Evolutionary conservation across 495 filamentous ascomycete species (phyloP), one percentile per base, ranked within the genome.

Genomic region (Astrothelium macrocarpum): DNA sequence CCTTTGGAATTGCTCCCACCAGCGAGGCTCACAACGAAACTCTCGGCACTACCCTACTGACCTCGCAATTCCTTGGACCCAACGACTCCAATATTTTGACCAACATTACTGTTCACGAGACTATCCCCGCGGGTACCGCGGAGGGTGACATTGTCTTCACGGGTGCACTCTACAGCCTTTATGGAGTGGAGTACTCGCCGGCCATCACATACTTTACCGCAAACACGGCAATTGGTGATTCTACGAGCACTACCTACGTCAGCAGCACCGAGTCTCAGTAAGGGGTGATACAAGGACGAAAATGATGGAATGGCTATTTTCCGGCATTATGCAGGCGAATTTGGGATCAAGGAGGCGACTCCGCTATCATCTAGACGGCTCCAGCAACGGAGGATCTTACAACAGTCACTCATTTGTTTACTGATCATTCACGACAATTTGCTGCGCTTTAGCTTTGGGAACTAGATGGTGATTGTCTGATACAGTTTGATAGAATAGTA

Each of bases 21-120:
- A 32, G 32, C 29, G 32, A 5, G 18, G 43, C 42, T 36, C 59
- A 46, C 56, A n/a, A 58, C 32, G 34, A 60, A 14, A 64, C 53
- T 3, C 64, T 69, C 12, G 65, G 67, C 58, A 46, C 26, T 18
- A 58, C 32, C 10, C 32, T 56, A 25, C 49, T 63, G 18, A 60
- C 45, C 32, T 66, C 67, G 18, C 26, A 45, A 29, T 67, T 64
- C 60, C 63, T 65, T 11, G 64, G 67, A 1, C 65, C 65, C 46
- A 26, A 7, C 25, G 28, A 70, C 23, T 67, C 65, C 20, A 67
- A 70, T 62, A 63, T 56, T 18, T 53, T 59, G 4, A 60, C 61
- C 39, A 66, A 66, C 28, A 60, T 66, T 53, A 64, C 61, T 12
- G 46, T 64, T 1, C 20, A 26, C 25, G 62, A 39, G 32, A 59